Base-by-base conservation (phyloP, 2,329 filamentous ascomycete species). In the Camillea tinctor region DNA sequence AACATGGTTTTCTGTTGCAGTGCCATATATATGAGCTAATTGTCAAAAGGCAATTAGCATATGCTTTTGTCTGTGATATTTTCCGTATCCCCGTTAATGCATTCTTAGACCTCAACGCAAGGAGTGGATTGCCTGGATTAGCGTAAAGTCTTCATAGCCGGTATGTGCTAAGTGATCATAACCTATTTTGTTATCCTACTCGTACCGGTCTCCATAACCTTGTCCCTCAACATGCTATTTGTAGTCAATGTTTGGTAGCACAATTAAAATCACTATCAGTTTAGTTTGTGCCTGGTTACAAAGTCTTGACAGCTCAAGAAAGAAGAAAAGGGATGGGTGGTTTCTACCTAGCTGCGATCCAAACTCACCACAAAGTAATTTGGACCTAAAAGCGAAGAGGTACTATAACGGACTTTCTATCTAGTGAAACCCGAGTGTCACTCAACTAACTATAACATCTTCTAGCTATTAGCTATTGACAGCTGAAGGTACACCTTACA, bases 141-240 rank as follows among this genome's bases (percentile, higher is more conserved):
- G 50, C 59, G 66, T 4, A 68, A 66, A 22, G 52, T 77, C 5
- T 77, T 76, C 58, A 65, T 72, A 3, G 67, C 70, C 9, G 75
- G 76, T 50, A 66, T 72, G 1, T 61, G 68, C 13, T 59, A 75
- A 13, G 72, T 70, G 50, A 69, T 73, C 15, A 40, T 75, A 5
- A 75, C 72, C 21, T 74, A 76, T 57, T 57, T 72, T 22, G 64
- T 73, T 44, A 73, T 76, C 19, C 64, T 77, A 23, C 15, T 74
- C 8, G 56, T 77, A 5, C 75, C 75, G 2, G 64, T 75, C 8
- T 68, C 72, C 0, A 59, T 76, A 52, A 69, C 69, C 1, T 74
- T 69, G 71, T 66, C 61, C 0, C 59, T 76, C 30, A 66, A 69
- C 17, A 64, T 73, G 57, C 62, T 69, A 1, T 26, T 65, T n/a